Base-by-base conservation (phyloP, 177 flowering plant genomes). In the Vitis hybrid region DNA sequence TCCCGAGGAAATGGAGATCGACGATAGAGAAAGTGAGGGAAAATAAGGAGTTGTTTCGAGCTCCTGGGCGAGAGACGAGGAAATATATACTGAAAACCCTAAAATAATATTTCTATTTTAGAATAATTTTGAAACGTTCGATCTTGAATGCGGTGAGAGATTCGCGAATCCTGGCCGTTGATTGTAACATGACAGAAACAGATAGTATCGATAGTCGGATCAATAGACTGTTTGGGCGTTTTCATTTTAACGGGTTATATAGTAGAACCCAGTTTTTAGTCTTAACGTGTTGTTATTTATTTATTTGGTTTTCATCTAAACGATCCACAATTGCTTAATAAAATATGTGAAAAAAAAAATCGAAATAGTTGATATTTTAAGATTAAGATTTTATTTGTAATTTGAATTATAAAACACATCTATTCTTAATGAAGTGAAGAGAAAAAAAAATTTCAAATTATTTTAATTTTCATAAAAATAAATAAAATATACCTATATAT, bases 61-160 rank as follows among this genome's bases (percentile, higher is more conserved):
- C 65, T 62, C n/a, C 51, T 33, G 64, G 3, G 7, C 17, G 4
- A 51, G 50, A 71, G 73, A 13, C 7, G 53, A 20, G 8, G 20
- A n/a, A 22, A 22, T 18, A 61, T 7, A 19, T 20, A 24, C 14
- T 58, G 59, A 44, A 65, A 74, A 74, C 80, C 80, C 77, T 78
- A 74, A 49, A 55, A 33, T 33, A 4, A 4, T 33, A 33, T 3
- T 76, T 44, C 31, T n/a, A 18, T 28, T 52, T 14, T 17, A 18
- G 54, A 49, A 62, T 28, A 19, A 15, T 70, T 65, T 3, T 61
- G 71, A 52, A 22, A 66, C 71, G 74, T 66, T 54, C 20, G 67
- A 70, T 72, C 12, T n/a, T 33, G 50, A 3, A n/a, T 31, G 31
- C 11, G 60, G 50, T 3, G 14, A 11, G 33, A 19, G 64, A 59